Base-by-base conservation (phyloP, 2,329 filamentous ascomycete species). In the Cladophialophora yegresii region DNA sequence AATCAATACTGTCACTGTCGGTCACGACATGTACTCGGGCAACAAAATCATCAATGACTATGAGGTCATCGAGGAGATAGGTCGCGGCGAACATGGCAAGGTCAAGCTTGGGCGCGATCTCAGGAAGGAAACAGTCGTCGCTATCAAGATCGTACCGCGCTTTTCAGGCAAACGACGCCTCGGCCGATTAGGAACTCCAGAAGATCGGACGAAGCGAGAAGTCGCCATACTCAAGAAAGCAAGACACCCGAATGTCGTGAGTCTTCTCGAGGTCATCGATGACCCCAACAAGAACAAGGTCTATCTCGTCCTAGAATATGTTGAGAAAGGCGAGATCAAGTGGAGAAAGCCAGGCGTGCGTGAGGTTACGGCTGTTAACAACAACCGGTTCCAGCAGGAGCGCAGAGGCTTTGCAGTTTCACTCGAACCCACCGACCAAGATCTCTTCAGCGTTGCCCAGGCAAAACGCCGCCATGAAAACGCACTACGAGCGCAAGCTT, bases 191-290 rank as follows among this genome's bases (percentile, higher is more conserved):
- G 86, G 84, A n/a, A 86, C 86, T 65, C 85, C 87, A 20, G 86
- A 89, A 73, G 82, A 84, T 69, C 90, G 90, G 74, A 89, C 93
- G 62, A 97, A 96, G 80, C 89, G 90, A 75, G 95, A 99, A 79
- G 96, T 99, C 68, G 95, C 95, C 74, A 98, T 99, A 63, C 82
- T 99, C 72, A 99, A 99, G 78, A 99, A 99, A 81, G 96, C 96
- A 60, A 89, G 93, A 32, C 95, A 99, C 76, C 89, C 91, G n/a
- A 97, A 99, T 73, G 91, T 99, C 47, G 95, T 99, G 67, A 93
- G 91, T 72, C 82, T 99, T 45, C 85, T 98, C 68, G 95, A 99
- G 79, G 93, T 99, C 73, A 98, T 99, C 72, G 95, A 99, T 75
- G 95, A 99, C 75, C 93, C 93, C 1, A 91, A 92, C 72, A 87